Conservation (phyloP, 805 yeast genomes). For the Spathaspora gorwiae region DNA sequence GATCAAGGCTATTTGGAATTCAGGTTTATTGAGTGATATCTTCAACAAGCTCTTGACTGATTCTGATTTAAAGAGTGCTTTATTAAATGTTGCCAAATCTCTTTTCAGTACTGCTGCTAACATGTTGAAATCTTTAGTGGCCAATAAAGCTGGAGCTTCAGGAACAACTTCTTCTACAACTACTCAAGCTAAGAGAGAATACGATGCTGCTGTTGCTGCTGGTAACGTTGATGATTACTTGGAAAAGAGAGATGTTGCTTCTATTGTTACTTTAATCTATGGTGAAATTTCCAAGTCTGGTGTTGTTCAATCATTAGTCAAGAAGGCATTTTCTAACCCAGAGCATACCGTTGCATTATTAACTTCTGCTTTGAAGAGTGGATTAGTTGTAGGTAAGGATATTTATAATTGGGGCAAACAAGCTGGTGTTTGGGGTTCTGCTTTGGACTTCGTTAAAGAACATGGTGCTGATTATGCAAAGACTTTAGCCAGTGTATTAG, state of each 20-base stretch:
- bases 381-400: conserved; percentile 30
- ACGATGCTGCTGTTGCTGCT: conserved; percentile 8
- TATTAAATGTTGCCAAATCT: conserved; percentile 30
- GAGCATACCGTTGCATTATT: conserved; percentile 26
- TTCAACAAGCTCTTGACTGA: conserved; percentile 29
- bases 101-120: conserved; percentile 28
- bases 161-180: conserved; percentile 14
- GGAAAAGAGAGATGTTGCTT: conserved; percentile 32
- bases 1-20: conserved; percentile 36
- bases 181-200: conserved; percentile 1
- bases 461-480: conserved; percentile 21
- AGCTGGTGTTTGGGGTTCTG: conserved; percentile 28
- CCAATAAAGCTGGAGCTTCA: not conserved
- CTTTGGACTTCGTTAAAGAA: conserved; percentile 19
- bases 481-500: conserved; percentile 24
- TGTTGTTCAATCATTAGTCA: conserved; percentile 23
- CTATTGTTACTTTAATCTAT: conserved; percentile 24
- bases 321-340: conserved; percentile 37
- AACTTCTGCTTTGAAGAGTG: conserved; percentile 29
- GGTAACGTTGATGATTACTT: conserved; percentile 24
- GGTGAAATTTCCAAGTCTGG: conserved; percentile 31
- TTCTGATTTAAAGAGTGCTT: conserved; percentile 27
- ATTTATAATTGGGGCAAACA: conserved; percentile 34
- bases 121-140: conserved; percentile 15
- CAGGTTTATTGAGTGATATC: conserved; percentile 33